phyloP scores from a whole-genome alignment of 345 rosid genomes.

The Gossypium turneri region DNA sequence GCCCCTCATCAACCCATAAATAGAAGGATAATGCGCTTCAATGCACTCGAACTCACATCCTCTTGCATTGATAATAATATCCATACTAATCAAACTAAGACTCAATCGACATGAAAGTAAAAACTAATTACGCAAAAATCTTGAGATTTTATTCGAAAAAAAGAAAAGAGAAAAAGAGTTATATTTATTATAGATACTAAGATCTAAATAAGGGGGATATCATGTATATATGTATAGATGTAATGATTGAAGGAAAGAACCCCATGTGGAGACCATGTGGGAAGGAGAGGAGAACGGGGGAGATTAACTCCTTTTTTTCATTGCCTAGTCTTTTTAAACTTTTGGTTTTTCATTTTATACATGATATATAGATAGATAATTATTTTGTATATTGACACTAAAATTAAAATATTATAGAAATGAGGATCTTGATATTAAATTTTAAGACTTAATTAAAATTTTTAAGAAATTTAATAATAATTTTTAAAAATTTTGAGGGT shows the following conservation, averaged over 20 bases:
- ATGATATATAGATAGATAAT: too few species aligned
- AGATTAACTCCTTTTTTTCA: neutral
- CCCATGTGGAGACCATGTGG: constrained; percentile 9
- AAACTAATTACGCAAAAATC: neutral
- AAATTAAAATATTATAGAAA: too few species aligned
- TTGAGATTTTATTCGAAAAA: neutral
- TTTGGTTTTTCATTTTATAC: neutral
- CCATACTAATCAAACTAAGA: too few species aligned
- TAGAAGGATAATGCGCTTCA: too few species aligned
- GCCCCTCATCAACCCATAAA: accelerated
- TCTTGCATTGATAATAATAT: too few species aligned
- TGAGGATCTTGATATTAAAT: too few species aligned
- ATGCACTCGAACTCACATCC: too few species aligned
- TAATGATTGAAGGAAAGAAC: neutral
- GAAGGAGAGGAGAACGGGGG: neutral
- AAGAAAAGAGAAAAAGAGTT: too few species aligned
- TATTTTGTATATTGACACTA: too few species aligned
- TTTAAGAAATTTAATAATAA: too few species aligned
- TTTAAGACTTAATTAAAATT: too few species aligned
- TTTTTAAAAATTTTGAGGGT: too few species aligned
- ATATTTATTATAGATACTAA: neutral
- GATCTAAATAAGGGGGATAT: neutral
- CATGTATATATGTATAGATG: neutral
- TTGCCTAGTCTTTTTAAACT: neutral
- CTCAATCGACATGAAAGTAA: neutral